These are phyloP conservation scores for Coccinonectria pachysandricola DNA, from an alignment of 2,329 filamentous ascomycete species.

Conservation along the genomic window DNA sequence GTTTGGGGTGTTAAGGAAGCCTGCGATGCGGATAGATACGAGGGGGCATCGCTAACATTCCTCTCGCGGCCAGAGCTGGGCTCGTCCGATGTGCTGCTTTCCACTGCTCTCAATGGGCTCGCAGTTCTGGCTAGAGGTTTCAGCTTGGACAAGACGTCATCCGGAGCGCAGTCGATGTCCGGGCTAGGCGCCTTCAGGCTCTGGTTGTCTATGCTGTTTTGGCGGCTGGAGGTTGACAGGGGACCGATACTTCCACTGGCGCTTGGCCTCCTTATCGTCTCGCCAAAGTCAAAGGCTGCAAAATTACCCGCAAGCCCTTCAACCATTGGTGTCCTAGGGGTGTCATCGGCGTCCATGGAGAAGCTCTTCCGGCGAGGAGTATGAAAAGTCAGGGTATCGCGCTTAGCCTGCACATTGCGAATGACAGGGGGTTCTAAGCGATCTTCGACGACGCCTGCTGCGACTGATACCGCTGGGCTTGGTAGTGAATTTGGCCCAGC, in stretches of 20 bases:
- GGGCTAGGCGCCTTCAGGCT: conserved; percentile 8
- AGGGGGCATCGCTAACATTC: conserved; percentile 15
- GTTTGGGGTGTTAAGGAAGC: neutral
- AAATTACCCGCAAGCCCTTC: conserved; percentile 30
- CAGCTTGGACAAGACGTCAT: conserved; percentile 9
- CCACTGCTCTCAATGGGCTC: conserved; percentile 15
- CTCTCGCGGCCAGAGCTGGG: conserved; percentile 9
- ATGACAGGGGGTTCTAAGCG: conserved; percentile 31
- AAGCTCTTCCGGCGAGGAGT: conserved; percentile 37
- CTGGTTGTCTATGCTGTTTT: conserved; percentile 1
- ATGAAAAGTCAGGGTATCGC: conserved; percentile 39
- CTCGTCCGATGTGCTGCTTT: conserved; percentile 13
- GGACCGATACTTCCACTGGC: no score
- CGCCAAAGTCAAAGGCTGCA: conserved; percentile 29
- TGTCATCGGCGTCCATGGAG: conserved; percentile 35
- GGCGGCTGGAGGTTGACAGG: neutral
- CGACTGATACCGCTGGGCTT: conserved; percentile 31
- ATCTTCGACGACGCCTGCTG: conserved; percentile 30
- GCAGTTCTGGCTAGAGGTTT: conserved; percentile 12
- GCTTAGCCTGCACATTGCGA: conserved; percentile 37
- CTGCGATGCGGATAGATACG: conserved; percentile 6
- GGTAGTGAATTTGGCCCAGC: conserved; percentile 26
- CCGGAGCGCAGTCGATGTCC: conserved; percentile 10
- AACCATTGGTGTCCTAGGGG: conserved; percentile 12
- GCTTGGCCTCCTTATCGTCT: conserved; percentile 16